Conservation (phyloP, 805 yeast species). For the Saturnispora halmiae region DNA sequence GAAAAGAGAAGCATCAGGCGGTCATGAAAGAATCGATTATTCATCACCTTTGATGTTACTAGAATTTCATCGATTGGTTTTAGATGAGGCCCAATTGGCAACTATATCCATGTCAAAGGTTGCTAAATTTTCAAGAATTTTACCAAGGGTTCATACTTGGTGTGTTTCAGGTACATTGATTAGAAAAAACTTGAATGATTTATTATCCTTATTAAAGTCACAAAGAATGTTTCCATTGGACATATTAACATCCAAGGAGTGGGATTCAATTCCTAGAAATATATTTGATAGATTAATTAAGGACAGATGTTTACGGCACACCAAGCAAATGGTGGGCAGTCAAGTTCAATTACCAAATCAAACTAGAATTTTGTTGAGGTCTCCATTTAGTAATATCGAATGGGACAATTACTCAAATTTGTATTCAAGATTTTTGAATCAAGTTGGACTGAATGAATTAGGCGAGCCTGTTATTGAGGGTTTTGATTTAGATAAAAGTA, state of each 20-base stretch:
- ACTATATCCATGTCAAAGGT: slow-evolving; percentile 64
- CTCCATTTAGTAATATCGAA: slow-evolving; percentile 77
- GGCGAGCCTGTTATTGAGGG: slow-evolving; percentile 42
- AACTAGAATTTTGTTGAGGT: slow-evolving; percentile 52
- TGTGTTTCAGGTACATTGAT: slow-evolving; percentile 96
- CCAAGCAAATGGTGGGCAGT: slow-evolving; percentile 70
- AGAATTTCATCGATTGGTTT: slow-evolving; percentile 81
- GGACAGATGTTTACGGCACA: slow-evolving; percentile 60
- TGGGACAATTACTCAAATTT: slow-evolving; percentile 69
- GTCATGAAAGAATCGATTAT: slow-evolving; percentile 38
- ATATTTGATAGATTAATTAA: slow-evolving; percentile 48
- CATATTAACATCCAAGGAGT: slow-evolving; percentile 19
- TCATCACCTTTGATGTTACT: slow-evolving; percentile 75
- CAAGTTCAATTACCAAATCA: slow-evolving; percentile 79
- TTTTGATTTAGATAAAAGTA: slow-evolving; percentile 39
- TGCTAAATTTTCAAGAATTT: slow-evolving; percentile 66
- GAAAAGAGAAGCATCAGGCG: slow-evolving; percentile 31
- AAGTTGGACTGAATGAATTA: slow-evolving; percentile 44
- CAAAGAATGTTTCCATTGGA: slow-evolving; percentile 59
- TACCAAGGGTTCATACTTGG: slow-evolving; percentile 89
- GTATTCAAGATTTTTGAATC: slow-evolving; percentile 48
- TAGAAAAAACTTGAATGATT: slow-evolving; percentile 53
- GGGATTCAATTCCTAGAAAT: slow-evolving; percentile 23
- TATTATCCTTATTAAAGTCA: slow-evolving; percentile 63
- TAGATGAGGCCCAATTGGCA: slow-evolving; percentile 95